Base-by-base conservation (phyloP, 495 filamentous ascomycete species). In the Neurospora intermedia region DNA sequence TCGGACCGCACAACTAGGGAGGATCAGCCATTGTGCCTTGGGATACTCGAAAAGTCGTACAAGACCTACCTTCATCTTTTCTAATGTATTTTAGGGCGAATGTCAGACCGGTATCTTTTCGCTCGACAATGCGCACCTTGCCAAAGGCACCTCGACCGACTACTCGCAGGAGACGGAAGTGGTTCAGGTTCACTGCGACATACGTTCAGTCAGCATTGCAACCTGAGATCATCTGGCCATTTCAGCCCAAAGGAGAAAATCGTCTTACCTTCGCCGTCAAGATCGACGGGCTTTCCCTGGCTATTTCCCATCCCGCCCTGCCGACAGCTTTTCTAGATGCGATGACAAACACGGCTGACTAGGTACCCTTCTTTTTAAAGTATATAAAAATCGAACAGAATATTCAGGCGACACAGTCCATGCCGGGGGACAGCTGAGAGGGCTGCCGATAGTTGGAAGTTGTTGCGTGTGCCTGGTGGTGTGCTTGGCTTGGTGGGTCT, bases 71-170 rank as follows among this genome's bases (percentile, higher is more conserved):
- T 88, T 99, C 96, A 91, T 99, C 96, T 88, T 98, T 98, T 59
- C 96, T 91, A 70, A 99, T 98, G 81, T 99, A 98, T 80, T 98
- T 99, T 62, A 99, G 85, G 6, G 96, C 96, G 80, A 99, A 99
- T 9, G 94, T 94, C 80, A 90, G 70, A 66, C 90, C 91, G 2
- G 95, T 96, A 80, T 99, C 96, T 81, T 98, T 99, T 75, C 94
- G 88, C 85, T 99, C 96, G 77, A 99, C 96, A 77, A 99, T 99
- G 73, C 96, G 91, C 73, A 99, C 96, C 81, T 99, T 99, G 74
- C 96, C 96, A 82, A 99, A 99, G 23, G 96, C 96, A 78, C 96
- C 96, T 80, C 97, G 97, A 69, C 96, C 96, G 72, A 99, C 96
- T 74, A 99, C 96, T 77, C 96, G 90, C 43, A 98, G 86, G 38